Evolutionary conservation across 192 early-diverging fungal genomes (phyloP), one percentile per base, ranked within the genome.

Genomic region (Podila horticola): DNA sequence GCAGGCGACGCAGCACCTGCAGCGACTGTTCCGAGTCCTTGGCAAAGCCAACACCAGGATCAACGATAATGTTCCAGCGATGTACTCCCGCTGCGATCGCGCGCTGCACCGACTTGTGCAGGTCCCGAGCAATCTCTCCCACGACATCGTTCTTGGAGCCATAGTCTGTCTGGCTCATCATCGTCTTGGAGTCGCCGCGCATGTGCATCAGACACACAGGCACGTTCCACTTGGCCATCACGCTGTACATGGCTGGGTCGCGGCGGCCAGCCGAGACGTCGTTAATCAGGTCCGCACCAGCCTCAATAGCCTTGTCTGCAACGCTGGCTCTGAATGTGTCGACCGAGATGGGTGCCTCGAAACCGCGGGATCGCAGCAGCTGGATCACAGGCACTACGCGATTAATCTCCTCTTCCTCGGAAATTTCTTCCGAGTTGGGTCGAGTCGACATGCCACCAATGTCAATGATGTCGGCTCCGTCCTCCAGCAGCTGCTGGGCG

Each of bases 41-140:
- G 34, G 97, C 96, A 87, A 99, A 99, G 2, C 98, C 98, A 67
- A 99, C 90, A 28, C 98, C 98, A 15, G 98, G 98, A 72, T 99
- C 98, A 4, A 97, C 83, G 71, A 97, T 93, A 29, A 99, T 95
- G 83, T 99, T 99, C 98, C 98, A 99, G 13, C 96, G 88, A 51
- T 90, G 87, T 6, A 99, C 90, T 58, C 98, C 98, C 2, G 88
- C 85, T n/a, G 84, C 74, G 24, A 97, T 83, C 1, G 97, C 96
- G 22, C 75, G 82, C 58, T 91, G 76, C 24, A 97, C 89, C 11
- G 88, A 83, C 64, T 84, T 83, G 26, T 86, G 83, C n/a, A 99
- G 87, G 72, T 92, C 92, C 10, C 81, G 73, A 50, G 89, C 86
- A 45, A 97, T 90, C 64, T 90, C 93, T 4, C 75, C 83, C 10